Base-by-base conservation (phyloP, 257 asterid genomes). In the Parsonsia alboflavescens region DNA sequence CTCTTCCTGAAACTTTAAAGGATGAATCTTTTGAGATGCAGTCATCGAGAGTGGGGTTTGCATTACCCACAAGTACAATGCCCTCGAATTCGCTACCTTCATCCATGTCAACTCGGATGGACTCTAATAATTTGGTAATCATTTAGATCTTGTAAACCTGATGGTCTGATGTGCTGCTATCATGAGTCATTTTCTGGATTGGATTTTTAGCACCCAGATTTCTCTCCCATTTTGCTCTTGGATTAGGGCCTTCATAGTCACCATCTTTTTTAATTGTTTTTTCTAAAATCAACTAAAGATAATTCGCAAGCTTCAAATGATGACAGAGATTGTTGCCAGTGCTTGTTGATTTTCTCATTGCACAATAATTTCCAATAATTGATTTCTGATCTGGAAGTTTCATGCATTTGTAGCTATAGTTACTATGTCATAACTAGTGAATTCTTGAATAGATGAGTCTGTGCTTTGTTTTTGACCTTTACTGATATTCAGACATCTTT, bases 21-120 rank as follows among this genome's bases (percentile, higher is more conserved):
- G 94, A 86, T 72, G 97, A 91, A 68, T 70, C 88, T 80, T 83
- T 87, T 78, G 96, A 90, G 78, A 76, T 82, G 80, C 94, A 85
- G 68, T 77, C 91, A 70, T 85, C 96, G 78, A 83, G 91, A 81
- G 76, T 80, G 73, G 93, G 89, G 44, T 84, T 81, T 74, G 58
- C 86, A 58, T 62, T 87, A 56, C 81, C 88, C 44, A 50, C 89
- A 33, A 82, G 82, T 76, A 62, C 78, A 80, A 77, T 77, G 24
- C 77, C 84, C 52, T 75, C 84, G 42, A 73, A 80, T 83, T 73
- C 85, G 56, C 74, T 75, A 76, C 57, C 87, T 59, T 80, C 85
- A 73, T 78, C 88, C 56, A 75, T 78, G 71, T 58, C 88, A 54
- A 82, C 78, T 80, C 84, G 78, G 61, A 77, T 80, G 81, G 92